Base-by-base conservation (phyloP, 1,284 basidiomycete genomes). In the Apiotrichum montevideense region DNA sequence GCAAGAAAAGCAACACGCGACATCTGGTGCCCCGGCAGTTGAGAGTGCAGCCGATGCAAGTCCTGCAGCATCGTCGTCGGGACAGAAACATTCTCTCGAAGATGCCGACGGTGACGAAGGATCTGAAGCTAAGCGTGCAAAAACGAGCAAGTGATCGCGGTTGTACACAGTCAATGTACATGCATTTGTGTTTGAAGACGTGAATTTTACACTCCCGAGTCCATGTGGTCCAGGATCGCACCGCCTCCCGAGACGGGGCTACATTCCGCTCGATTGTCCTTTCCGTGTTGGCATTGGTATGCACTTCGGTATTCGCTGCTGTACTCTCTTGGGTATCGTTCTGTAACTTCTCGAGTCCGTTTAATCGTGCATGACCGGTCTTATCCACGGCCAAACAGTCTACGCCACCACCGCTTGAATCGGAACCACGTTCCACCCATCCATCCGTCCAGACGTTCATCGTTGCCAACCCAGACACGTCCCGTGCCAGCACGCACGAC, bases 401-500 rank as follows among this genome's bases (percentile, higher is more conserved):
- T 47, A 21, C 63, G 54, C 64, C 66, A 71, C 74, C 74, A 76
- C 39, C 67, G 56, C 55, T 58, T 63, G 55, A 76, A 67, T 6
- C 71, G 61, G 55, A 65, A 73, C 71, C 71, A 74, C 10, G 52
- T 47, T 2, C 64, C 56, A 6, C 74, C 71, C 33, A 52, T 45
- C 65, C 67, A 74, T 1, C 65, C 67, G 3, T 49, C 39, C 8
- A 66, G 59, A 33, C 75, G 59, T 34, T 55, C 37, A 29, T 65
- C 55, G 10, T 53, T 47, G 1, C 72, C 73, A 1, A 66, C 57
- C 73, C 73, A 76, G 61, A 70, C 68, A 13, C 68, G 51, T 1
- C 73, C 76, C 10, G 71, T 73, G 6, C 73, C 74, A 21, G 55
- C 62, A 7, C 69, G 54, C 10, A 71, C 56, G n/a, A 69, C 67